These are phyloP conservation scores for Xerocomellus dryophilus DNA, from an alignment of 768 basidiomycete species.

Conservation along the genomic window DNA sequence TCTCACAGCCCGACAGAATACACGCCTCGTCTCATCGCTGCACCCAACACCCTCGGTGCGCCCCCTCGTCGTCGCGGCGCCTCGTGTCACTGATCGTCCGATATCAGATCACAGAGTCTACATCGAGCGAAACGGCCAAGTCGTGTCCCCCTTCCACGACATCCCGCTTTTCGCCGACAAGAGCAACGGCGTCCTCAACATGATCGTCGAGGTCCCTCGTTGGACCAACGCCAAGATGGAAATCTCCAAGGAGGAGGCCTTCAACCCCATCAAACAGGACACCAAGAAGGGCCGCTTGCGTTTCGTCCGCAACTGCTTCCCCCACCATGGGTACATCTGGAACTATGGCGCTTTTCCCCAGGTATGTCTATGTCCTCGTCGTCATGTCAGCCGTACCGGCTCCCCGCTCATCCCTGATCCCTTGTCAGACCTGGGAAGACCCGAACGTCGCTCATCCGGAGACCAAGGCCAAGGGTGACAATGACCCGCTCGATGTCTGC, in stretches of 20 bases:
- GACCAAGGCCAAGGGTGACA: conserved; percentile 98
- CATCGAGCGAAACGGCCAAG: conserved; percentile 85
- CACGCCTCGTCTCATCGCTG: conserved; percentile 75
- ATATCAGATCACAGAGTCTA: conserved; percentile 88
- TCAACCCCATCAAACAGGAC: conserved; percentile 99
- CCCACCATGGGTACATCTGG: conserved; percentile 99
- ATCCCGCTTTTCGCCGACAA: conserved; percentile 97
- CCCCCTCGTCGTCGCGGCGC: conserved; percentile 10
- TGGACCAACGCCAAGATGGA: conserved; percentile 99
- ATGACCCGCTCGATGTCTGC: conserved; percentile 99
- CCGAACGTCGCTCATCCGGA: conserved; percentile 82
- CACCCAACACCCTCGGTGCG: conserved; percentile 91
- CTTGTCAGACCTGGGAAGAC: conserved; percentile 94
- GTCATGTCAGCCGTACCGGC: not conserved
- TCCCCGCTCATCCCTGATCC: not conserved
- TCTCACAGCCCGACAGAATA: conserved; percentile 46
- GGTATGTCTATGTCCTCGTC: conserved; percentile 48
- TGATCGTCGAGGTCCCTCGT: conserved; percentile 96
- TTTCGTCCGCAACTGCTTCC: conserved; percentile 99
- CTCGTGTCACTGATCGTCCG: conserved; percentile 17
- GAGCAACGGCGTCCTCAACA: conserved; percentile 94
- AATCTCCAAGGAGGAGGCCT: conserved; percentile 95
- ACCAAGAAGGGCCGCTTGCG: conserved; percentile 95
- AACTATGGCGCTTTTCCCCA: conserved; percentile 99
- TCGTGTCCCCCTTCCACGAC: conserved; percentile 90